Conservation (phyloP, 345 rosid genomes). For the Eucalyptus leucophloia region DNA sequence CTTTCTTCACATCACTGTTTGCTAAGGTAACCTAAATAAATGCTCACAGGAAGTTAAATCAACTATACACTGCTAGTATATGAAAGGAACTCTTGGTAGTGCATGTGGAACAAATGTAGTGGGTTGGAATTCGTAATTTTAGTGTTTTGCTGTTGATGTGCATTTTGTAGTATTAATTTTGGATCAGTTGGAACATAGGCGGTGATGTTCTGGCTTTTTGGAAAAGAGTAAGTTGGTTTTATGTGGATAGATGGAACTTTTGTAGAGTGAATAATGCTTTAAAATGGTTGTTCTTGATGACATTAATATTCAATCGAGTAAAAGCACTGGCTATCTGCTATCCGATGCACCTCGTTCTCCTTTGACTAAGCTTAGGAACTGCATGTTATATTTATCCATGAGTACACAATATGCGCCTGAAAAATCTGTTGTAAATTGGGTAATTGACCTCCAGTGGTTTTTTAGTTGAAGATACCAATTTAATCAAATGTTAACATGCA, state of each 20-base stretch:
- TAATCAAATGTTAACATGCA: neutral
- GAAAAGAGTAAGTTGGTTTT: neutral
- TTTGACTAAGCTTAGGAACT: neutral
- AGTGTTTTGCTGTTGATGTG: neutral
- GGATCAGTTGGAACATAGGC: neutral
- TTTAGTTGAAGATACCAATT: neutral
- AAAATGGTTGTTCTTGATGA: neutral
- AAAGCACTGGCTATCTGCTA: neutral
- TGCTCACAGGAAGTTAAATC: neutral
- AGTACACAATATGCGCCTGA: neutral
- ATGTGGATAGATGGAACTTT: neutral
- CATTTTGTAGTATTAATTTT: neutral
- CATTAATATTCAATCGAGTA: neutral
- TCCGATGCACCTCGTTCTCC: neutral
- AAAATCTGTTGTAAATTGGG: neutral
- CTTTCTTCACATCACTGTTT: neutral
- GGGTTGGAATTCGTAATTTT: neutral
- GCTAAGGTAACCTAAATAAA: neutral
- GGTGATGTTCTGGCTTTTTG: neutral
- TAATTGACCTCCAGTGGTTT: neutral
- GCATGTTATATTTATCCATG: neutral
- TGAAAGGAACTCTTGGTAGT: neutral
- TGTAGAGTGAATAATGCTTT: neutral
- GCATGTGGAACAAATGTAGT: neutral
- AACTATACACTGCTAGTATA: neutral